Conservation (phyloP, 1,139 yeast species). For the Lodderomyces elongisporus region DNA sequence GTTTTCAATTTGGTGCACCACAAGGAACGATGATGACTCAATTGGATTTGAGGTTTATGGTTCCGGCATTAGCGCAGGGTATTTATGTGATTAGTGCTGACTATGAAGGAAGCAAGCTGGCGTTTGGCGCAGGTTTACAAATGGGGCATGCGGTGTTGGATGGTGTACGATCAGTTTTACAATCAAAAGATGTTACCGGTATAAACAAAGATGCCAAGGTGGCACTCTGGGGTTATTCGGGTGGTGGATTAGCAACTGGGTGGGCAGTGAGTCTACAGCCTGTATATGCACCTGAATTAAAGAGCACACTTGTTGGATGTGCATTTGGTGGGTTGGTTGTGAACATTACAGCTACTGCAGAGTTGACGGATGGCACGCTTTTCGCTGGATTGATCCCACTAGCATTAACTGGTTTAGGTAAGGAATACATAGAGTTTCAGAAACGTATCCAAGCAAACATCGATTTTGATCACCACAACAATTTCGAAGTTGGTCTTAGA, state of each 20-base stretch:
- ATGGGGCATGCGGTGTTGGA: constrained; percentile 23
- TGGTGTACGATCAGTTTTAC: constrained; percentile 19
- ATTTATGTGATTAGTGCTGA: constrained; percentile 25
- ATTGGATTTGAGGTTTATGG: constrained; percentile 19
- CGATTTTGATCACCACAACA: not conserved
- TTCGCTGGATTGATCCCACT: constrained; percentile 25
- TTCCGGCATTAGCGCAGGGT: constrained; percentile 20
- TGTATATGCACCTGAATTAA: constrained; percentile 30
- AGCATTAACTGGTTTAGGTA: constrained; percentile 23
- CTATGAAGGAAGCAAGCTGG: constrained; percentile 18
- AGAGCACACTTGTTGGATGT: constrained; percentile 22
- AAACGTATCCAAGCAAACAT: constrained; percentile 3
- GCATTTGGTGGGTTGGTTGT: constrained; percentile 32
- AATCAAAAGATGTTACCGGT: constrained; percentile 18
- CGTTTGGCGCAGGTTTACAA: constrained; percentile 22
- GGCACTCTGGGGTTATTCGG: constrained; percentile 26
- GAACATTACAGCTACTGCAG: constrained; percentile 21
- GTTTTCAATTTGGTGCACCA: constrained; percentile 12
- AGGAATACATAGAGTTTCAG: constrained; percentile 21
- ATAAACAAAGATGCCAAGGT: constrained; percentile 17
- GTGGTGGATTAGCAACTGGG: constrained; percentile 24
- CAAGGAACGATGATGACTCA: constrained; percentile 12
- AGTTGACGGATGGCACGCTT: constrained; percentile 20
- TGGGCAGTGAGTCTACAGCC: constrained; percentile 31
- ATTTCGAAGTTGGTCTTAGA: constrained; percentile 3